phyloP scores from a whole-genome alignment of 495 filamentous ascomycete genomes.

The Rusavskia elegans region DNA sequence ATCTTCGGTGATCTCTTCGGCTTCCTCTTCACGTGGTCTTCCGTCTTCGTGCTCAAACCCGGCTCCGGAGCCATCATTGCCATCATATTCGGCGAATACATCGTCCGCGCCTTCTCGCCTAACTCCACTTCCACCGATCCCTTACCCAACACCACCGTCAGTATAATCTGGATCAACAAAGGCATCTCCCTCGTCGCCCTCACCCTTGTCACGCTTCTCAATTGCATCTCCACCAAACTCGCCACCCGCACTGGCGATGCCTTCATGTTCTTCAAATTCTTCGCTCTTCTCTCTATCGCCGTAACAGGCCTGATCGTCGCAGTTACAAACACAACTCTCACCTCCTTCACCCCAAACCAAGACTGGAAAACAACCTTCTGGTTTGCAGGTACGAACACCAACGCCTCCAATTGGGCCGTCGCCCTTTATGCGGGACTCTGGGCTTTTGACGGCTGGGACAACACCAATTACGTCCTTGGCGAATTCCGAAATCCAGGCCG shows the following conservation, averaged over 20 bases:
- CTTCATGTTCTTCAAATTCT: slow-evolving; percentile 94
- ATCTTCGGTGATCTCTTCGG: slow-evolving; percentile 88
- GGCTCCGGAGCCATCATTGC: slow-evolving; percentile 86
- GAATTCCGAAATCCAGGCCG: slow-evolving; percentile 86
- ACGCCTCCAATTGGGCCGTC: slow-evolving; percentile 71
- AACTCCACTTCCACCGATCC: slow-evolving; percentile 37
- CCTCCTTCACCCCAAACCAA: slow-evolving; percentile 52
- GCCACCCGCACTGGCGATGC: slow-evolving; percentile 73
- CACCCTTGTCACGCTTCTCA: slow-evolving; percentile 60
- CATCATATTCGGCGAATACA: slow-evolving; percentile 95
- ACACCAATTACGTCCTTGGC: slow-evolving; percentile 93
- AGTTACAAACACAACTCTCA: slow-evolving; percentile 56
- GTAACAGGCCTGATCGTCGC: slow-evolving; percentile 84
- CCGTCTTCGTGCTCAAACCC: slow-evolving; percentile 85
- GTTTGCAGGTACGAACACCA: slow-evolving; percentile 76
- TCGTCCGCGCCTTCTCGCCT: slow-evolving; percentile 71
- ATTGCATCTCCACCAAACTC: slow-evolving; percentile 78
- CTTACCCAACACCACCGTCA: slow-evolving; percentile 43
- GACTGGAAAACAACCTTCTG: slow-evolving; percentile 82
- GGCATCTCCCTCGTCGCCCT: slow-evolving; percentile 67
- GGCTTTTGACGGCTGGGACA: slow-evolving; percentile 99
- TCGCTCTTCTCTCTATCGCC: slow-evolving; percentile 75
- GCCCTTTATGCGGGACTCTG: slow-evolving; percentile 91
- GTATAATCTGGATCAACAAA: slow-evolving; percentile 64
- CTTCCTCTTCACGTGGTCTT: slow-evolving; percentile 92